phyloP scores from a whole-genome alignment of 495 filamentous ascomycete species.

The Penicillium silybi region DNA sequence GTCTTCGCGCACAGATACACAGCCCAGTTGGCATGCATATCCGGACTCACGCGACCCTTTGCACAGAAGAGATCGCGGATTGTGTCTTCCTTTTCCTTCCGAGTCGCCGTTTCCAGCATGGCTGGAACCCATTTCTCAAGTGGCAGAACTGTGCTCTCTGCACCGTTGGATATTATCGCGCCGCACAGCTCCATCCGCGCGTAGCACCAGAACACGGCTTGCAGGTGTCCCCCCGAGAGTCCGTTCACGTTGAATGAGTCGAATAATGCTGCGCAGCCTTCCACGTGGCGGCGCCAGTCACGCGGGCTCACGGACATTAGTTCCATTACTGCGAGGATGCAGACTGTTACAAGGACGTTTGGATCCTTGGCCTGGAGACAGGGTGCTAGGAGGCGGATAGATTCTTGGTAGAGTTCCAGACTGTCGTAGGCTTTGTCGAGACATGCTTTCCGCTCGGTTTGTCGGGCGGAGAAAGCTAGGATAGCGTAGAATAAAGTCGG shows the following conservation, averaged over 20 bases:
- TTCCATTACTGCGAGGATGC: slow-evolving; percentile 34
- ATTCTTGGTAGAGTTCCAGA: slow-evolving; percentile 36
- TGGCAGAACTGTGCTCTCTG: slow-evolving; percentile 31
- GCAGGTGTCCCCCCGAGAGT: slow-evolving; percentile 29
- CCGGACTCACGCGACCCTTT: slow-evolving; percentile 16
- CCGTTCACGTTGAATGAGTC: slow-evolving; percentile 33
- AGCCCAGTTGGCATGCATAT: slow-evolving; percentile 39
- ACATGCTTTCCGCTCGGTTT: slow-evolving; percentile 31
- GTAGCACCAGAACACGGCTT: slow-evolving; percentile 44
- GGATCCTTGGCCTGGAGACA: slow-evolving; percentile 30
- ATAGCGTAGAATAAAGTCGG: slow-evolving; percentile 34
- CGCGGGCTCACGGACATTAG: slow-evolving; percentile 39
- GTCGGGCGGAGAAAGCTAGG: slow-evolving; percentile 34
- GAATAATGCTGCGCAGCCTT: slow-evolving; percentile 40
- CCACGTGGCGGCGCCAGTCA: slow-evolving; percentile 40
- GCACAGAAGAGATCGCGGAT: slow-evolving; percentile 23
- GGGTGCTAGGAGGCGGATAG: slow-evolving; percentile 28
- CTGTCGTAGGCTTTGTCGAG: slow-evolving; percentile 32
- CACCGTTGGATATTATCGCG: slow-evolving; percentile 36
- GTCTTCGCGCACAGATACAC: slow-evolving; percentile 37
- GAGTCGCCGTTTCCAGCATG: slow-evolving; percentile 11
- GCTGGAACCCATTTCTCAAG: slow-evolving; percentile 31
- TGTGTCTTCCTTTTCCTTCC: slow-evolving; percentile 14
- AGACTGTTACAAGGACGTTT: slow-evolving; percentile 29
- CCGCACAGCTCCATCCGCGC: slow-evolving; percentile 43